A percentile compares a stretch with the other conserved stretches of the same genome.
phyloP scores from a whole-genome alignment of 2,329 filamentous ascomycete species.

The Talaromyces marneffei region DNA sequence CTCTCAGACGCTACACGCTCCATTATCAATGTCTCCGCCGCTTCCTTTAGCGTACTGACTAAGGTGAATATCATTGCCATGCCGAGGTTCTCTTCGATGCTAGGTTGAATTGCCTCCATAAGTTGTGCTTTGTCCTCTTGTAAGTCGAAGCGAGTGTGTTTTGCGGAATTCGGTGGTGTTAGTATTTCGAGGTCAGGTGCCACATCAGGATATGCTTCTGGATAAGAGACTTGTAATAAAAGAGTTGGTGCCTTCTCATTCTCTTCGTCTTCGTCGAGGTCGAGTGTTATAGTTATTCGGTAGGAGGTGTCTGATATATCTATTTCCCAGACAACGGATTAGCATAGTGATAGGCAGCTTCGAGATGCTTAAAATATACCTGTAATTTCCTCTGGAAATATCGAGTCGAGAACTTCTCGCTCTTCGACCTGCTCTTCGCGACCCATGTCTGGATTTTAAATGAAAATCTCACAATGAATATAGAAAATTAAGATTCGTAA shows the following conservation, averaged over 20 bases:
- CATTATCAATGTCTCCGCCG: constrained; percentile 75
- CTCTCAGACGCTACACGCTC: constrained; percentile 63
- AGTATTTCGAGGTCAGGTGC: constrained; percentile 76
- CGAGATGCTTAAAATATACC: constrained; percentile 45
- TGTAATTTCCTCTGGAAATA: constrained; percentile 96
- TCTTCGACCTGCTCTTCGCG: constrained; percentile 90
- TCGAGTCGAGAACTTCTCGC: constrained; percentile 94
- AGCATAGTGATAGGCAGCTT: constrained; percentile 10
- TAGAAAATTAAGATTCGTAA: not conserved
- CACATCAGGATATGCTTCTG: constrained; percentile 84
- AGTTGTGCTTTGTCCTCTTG: constrained; percentile 71
- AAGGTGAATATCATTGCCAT: constrained; percentile 98
- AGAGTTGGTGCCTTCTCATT: constrained; percentile 61
- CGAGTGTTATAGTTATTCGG: constrained; percentile 77
- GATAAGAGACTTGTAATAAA: constrained; percentile 79
- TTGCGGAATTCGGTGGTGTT: constrained; percentile 62
- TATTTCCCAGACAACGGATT: constrained; percentile 33
- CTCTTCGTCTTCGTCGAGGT: constrained; percentile 61
- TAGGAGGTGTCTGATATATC: constrained; percentile 88
- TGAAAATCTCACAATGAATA: no score
- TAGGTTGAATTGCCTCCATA: constrained; percentile 63
- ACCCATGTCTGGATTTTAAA: constrained; percentile 36
- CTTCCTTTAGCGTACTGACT: constrained; percentile 79
- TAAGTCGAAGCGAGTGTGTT: constrained; percentile 70
- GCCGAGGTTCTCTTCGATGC: constrained; percentile 85